Base-by-base conservation (phyloP, 2,329 filamentous ascomycete species). In the Escovopsis sp. region DNA sequence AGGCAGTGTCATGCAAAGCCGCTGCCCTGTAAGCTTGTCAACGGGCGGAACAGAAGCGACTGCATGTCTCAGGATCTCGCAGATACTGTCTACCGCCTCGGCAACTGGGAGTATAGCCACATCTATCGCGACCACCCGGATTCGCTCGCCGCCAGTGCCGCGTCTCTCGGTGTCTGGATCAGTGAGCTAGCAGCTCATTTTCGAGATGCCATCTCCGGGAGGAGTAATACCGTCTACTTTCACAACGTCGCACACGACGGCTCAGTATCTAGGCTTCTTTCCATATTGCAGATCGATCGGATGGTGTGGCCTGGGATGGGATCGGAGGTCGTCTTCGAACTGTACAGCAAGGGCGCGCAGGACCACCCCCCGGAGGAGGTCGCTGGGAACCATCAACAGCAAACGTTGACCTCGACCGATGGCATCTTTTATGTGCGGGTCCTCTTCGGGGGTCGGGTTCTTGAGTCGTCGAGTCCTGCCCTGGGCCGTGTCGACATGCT, bases 281-380 rank as follows among this genome's bases (percentile, higher is more conserved):
- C 75, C 3, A 70, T 88, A 12, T 55, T 91, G 53, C 84, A 89
- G 61, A 54, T 82, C 2, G 78, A 85, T 19, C 58, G 67, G 41
- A 89, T 89, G 83, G 77, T 86, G 1, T 89, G 84, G 84, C 84
- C 84, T 0, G 84, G 84, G 0, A 87, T 89, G 83, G 84, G 84
- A 0, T 68, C 75, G 9, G 84, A 89, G 61, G 68, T 89, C 1
- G 73, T 87, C 0, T 86, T 88, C 55, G 84, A 89, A 63, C 55
- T 88, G 28, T 87, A 78, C 53, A 64, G 59, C 51, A 64, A 51
- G 56, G 57, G 28, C 33, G 36, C 28, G 41, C 38, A n/a, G 15
- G 35, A 4, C 3, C 19, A 12, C 6, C 47, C 18, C 36, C 36
- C 10, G 5, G 35, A 23, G 43, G 47, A 12, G 45, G 49, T 28